Evolutionary conservation across 2,329 filamentous ascomycete species (phyloP), one percentile per base, ranked within the genome.

Genomic region (Cytospora piceicola): DNA sequence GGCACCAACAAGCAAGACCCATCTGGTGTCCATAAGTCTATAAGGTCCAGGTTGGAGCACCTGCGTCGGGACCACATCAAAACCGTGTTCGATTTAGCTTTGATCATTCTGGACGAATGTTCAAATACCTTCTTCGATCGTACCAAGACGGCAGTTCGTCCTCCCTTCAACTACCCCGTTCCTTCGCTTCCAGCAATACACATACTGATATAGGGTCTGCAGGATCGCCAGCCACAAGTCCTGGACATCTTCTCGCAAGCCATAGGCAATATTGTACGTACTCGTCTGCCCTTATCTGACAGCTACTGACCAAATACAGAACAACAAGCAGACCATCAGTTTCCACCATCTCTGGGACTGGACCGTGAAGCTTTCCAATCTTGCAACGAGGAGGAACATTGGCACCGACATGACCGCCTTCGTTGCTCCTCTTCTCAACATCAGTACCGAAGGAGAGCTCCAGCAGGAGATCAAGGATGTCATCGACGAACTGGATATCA

Each of bases 381-480:
- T 46, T 69, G 17, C 42, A 1, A 20, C 4, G 0, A n/a, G 27
- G 0, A 32, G 58, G 0, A 4, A 32, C 20, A 27, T 62, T 1
- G 29, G 15, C 2, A 30, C 27, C 14, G 30, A 51, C n/a, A 9
- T 59, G 0, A 59, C 27, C n/a, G 42, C 51, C 0, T 20, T 59
- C 9, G 42, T 59, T 66, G 12, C 69, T 68, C 6, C 69, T 68
- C 70, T 78, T 0, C 73, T 81, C 1, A 75, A 81, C 58, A 81
- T 82, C 36, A 77, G 76, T 2, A 73, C 75, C 0, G 80, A 82
- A 64, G 78, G 77, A 0, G 71, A 75, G 20, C 71, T 82, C 0
- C 76, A 81, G 34, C 70, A 73, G 0, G 81, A 83, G 60, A 77
- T 80, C n/a, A 79, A 81, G 54, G 80, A 83, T 52, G 80, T 83